phyloP scores from a whole-genome alignment of 108 stramenopile species.

The Parietichytrium sp. region DNA sequence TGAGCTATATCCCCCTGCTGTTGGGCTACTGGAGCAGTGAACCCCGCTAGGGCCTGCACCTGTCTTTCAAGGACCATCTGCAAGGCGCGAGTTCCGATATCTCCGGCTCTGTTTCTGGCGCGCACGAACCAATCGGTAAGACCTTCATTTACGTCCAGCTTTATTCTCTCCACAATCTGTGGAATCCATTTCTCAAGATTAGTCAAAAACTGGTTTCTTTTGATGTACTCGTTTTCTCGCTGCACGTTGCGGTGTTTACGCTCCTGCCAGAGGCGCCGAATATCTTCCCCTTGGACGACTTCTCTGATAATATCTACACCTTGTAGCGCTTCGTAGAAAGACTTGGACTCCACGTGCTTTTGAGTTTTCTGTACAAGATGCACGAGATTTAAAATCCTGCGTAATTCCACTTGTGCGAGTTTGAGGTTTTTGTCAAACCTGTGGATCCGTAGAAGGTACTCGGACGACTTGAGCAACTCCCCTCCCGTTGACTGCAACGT shows the following conservation, averaged over 20 bases:
- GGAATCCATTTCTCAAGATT: conserved; percentile 28
- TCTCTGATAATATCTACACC: conserved; percentile 7
- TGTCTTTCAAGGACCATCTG: neutral
- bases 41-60: neutral
- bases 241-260: neutral
- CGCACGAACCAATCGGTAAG: conserved; percentile 30
- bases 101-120: neutral
- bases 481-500: neutral
- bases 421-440: neutral
- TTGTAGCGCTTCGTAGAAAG: conserved; percentile 2
- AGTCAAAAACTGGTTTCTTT: neutral
- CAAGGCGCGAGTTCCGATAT: neutral
- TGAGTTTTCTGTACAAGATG: neutral
- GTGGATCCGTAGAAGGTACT: neutral
- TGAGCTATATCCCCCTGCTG: neutral
- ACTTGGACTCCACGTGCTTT: neutral
- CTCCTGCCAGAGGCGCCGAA: neutral
- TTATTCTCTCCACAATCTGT: neutral
- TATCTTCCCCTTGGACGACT: neutral
- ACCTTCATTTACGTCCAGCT: conserved; percentile 27
- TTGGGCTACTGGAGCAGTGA: neutral
- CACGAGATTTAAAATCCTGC: neutral
- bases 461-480: neutral
- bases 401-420: neutral
- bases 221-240: neutral